phyloP scores from a whole-genome alignment of 768 basidiomycete genomes.

The Crepidotus variabilis region DNA sequence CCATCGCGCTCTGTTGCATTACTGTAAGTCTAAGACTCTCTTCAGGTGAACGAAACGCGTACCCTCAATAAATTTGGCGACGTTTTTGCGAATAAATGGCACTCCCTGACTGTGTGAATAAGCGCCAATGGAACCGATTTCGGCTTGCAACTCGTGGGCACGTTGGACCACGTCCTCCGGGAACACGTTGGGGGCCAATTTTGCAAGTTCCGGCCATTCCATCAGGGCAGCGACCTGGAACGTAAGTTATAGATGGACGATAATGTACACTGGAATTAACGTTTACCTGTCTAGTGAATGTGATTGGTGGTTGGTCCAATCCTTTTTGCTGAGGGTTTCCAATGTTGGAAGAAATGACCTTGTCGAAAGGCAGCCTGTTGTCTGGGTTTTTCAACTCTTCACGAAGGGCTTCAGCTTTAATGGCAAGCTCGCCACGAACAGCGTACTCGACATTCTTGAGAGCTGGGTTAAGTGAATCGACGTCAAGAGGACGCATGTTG shows the following conservation, averaged over 20 bases:
- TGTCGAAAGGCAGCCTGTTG: slow-evolving; percentile 75
- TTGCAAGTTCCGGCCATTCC: slow-evolving; percentile 85
- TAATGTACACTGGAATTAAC: slow-evolving; percentile 1
- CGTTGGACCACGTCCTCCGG: slow-evolving; percentile 83
- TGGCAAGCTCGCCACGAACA: slow-evolving; percentile 94
- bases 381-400: slow-evolving; percentile 59
- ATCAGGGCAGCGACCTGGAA: slow-evolving; percentile 80
- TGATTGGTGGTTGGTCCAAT: slow-evolving; percentile 88
- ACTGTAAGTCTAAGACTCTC: background rate
- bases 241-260: background rate
- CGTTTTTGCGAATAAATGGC: slow-evolving; percentile 79
- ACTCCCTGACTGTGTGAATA: slow-evolving; percentile 97
- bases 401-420: slow-evolving; percentile 84
- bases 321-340: slow-evolving; percentile 98
- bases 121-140: slow-evolving; percentile 92
- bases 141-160: slow-evolving; percentile 72
- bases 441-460: slow-evolving; percentile 92
- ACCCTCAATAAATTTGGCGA: slow-evolving; percentile 90
- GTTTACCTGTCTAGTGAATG: slow-evolving; percentile 86
- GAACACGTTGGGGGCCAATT: slow-evolving; percentile 74
- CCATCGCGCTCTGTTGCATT: slow-evolving; percentile 76
- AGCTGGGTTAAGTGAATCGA: slow-evolving; percentile 76
- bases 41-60: slow-evolving; percentile 16
- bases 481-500: slow-evolving; percentile 56
- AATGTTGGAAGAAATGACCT: slow-evolving; percentile 93